Evolutionary conservation across 208 protist species (phyloP).

Genomic region (Leishmania tarentolae): DNA sequence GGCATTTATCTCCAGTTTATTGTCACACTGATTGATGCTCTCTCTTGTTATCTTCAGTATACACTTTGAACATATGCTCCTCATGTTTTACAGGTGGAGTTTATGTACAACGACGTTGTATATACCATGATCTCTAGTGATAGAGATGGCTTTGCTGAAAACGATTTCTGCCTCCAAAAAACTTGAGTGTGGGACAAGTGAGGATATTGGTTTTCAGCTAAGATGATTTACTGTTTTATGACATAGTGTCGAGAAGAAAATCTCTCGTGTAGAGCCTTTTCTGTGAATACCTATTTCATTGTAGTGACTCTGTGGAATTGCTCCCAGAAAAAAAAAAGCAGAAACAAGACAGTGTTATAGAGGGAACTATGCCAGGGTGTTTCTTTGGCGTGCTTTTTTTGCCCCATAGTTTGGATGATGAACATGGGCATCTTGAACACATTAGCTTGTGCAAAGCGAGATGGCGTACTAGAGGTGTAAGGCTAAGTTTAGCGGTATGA

Average conservation of each 20-base stretch:
- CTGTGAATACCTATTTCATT: not conserved
- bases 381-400: not conserved
- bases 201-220: not conserved
- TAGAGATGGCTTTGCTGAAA: not conserved
- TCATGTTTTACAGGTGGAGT: slow-evolving; percentile 3
- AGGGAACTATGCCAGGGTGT: not conserved
- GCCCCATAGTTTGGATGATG: not conserved
- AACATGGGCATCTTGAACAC: not conserved
- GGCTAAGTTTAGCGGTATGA: not conserved
- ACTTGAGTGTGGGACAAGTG: not conserved
- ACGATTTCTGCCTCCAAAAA: not conserved
- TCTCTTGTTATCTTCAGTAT: not conserved
- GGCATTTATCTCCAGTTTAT: slow-evolving; percentile 4
- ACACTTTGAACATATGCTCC: not conserved
- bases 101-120: slow-evolving; percentile 3
- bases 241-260: not conserved
- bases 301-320: not conserved
- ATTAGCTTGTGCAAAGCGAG: not conserved
- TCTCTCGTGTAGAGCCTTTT: not conserved
- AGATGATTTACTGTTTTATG: not conserved
- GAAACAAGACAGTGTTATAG: not conserved
- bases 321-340: not conserved
- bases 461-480: not conserved
- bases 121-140: not conserved
- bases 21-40: not conserved